Conservation (phyloP, 2,329 filamentous ascomycete species). For the Aspergillus candidus region DNA sequence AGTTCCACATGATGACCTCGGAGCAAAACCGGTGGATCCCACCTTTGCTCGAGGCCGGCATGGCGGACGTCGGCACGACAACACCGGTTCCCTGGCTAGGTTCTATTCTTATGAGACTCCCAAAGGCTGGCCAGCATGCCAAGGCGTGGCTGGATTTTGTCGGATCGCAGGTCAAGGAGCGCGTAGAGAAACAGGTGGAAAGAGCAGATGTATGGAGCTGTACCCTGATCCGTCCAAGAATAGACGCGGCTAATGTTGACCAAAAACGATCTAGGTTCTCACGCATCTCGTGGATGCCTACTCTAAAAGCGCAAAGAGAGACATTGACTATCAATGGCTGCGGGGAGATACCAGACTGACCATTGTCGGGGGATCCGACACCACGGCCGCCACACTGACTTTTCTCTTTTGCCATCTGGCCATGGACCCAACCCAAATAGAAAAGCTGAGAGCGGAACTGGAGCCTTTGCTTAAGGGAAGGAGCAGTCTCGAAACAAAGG, state of each 20-base stretch:
- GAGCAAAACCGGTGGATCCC: slow-evolving; percentile 1
- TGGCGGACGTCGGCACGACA: neutral
- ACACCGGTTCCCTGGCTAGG: neutral
- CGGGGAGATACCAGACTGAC: neutral
- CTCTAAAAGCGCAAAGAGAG: neutral
- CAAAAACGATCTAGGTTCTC: neutral
- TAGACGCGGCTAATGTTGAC: no score
- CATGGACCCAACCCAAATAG: neutral
- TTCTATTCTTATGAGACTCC: neutral
- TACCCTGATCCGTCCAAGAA: no score
- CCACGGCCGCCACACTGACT: slow-evolving; percentile 3
- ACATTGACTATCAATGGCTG: neutral
- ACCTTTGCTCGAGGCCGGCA: neutral
- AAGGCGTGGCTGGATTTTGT: neutral
- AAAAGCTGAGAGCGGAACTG: neutral
- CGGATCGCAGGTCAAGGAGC: neutral
- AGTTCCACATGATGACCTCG: slow-evolving; percentile 1
- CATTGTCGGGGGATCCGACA: slow-evolving; percentile 2
- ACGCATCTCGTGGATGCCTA: neutral
- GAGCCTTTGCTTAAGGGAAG: neutral
- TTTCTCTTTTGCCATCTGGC: slow-evolving; percentile 6
- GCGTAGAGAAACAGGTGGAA: neutral
- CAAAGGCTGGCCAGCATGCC: neutral
- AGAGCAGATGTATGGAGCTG: neutral
- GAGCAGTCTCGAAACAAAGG: neutral